phyloP scores from a whole-genome alignment of 2,329 filamentous ascomycete species.

The Calycina herbarum region DNA sequence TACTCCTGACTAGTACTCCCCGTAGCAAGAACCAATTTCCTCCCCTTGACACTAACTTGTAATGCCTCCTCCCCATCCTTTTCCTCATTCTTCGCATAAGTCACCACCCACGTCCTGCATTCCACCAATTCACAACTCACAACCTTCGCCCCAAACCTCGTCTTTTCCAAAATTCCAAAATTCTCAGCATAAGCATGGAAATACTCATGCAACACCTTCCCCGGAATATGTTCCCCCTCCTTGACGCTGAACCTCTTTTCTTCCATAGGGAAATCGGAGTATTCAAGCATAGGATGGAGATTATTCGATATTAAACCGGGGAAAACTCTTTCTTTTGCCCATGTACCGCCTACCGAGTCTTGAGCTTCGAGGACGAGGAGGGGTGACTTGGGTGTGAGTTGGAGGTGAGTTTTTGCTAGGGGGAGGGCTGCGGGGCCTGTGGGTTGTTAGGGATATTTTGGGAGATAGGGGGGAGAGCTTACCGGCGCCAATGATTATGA shows the following conservation, averaged over 20 bases:
- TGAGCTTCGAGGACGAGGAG: constrained; percentile 59
- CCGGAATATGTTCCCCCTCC: constrained; percentile 58
- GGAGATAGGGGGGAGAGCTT: constrained; percentile 11
- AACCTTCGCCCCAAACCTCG: constrained; percentile 43
- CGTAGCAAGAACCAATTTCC: constrained; percentile 54
- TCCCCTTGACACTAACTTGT: not conserved
- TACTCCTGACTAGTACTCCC: constrained; percentile 54
- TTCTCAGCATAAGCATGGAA: constrained; percentile 54
- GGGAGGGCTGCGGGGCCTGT: constrained; percentile 55
- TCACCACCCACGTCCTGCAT: not conserved
- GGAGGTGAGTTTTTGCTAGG: constrained; percentile 59
- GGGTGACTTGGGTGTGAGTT: constrained; percentile 55
- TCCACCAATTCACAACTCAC: constrained; percentile 38
- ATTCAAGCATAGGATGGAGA: constrained; percentile 69
- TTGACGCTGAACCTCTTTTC: constrained; percentile 49
- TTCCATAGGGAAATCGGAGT: constrained; percentile 69
- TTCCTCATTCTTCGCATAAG: not conserved
- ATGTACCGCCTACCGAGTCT: constrained; percentile 63
- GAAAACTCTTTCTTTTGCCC: constrained; percentile 68
- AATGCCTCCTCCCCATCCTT: not conserved
- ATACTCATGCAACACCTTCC: constrained; percentile 55
- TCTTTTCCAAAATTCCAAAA: constrained; percentile 49
- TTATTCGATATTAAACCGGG: constrained; percentile 72
- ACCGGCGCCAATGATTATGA: constrained; percentile 50
- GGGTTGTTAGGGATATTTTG: no score